Evolutionary conservation across 352 stramenopile species (phyloP).

Genomic region (Globisporangium abappressorium): DNA sequence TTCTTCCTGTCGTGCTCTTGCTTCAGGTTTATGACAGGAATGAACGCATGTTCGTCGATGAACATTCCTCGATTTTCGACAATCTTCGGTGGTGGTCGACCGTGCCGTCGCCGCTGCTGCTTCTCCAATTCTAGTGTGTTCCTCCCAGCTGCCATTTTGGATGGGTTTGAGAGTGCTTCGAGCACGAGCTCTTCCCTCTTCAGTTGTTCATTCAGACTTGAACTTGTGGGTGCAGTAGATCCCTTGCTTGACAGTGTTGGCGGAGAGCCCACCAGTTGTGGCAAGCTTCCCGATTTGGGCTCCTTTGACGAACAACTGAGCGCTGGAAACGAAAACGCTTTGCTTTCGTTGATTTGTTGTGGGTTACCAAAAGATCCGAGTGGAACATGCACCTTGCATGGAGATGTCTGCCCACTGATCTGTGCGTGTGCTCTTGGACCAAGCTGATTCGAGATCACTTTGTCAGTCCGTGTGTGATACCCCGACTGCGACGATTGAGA

Average conservation of each 20-base stretch:
- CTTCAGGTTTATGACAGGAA: conserved; percentile 16
- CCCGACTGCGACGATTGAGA: background rate
- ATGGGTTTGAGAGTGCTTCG: conserved; percentile 18
- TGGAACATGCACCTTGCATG: conserved; percentile 1
- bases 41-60: conserved; percentile 33
- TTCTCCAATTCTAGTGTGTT: conserved; percentile 17
- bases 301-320: conserved; percentile 1
- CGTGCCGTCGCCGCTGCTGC: conserved; percentile 38
- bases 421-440: conserved; percentile 2
- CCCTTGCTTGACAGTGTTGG: background rate
- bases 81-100: conserved; percentile 31
- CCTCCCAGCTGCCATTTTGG: conserved; percentile 1
- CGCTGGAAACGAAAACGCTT: background rate
- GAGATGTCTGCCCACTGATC: background rate
- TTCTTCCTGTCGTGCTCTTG: conserved; percentile 42
- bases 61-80: conserved; percentile 34
- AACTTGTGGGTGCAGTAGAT: background rate
- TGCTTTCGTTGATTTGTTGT: background rate
- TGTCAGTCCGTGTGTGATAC: background rate
- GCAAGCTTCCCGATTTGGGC: background rate
- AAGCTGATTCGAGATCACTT: background rate
- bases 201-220: conserved; percentile 22
- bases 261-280: background rate
- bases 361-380: conserved; percentile 12
- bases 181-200: conserved; percentile 30